Evolutionary conservation across 257 asterid species (phyloP).

Genomic region (Solanum tacnaense): DNA sequence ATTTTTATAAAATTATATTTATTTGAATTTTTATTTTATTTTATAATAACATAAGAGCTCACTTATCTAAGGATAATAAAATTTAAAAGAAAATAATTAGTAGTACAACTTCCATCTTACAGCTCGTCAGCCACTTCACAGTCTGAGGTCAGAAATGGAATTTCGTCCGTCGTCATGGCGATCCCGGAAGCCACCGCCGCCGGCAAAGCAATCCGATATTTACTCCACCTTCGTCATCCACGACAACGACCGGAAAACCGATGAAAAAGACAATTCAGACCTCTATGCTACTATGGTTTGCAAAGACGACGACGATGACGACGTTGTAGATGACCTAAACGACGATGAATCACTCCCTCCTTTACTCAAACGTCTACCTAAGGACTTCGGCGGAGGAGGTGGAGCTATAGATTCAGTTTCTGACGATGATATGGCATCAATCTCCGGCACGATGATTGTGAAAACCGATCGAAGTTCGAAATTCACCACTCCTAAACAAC

Average conservation of each 20-base stretch:
- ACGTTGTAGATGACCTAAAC: slow-evolving; percentile 15
- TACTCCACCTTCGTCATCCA: slow-evolving; percentile 52
- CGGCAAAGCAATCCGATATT: slow-evolving; percentile 40
- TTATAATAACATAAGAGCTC: background rate
- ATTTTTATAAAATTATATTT: too few species aligned
- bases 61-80: background rate
- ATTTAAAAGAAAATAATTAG: too few species aligned
- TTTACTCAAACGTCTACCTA: slow-evolving; percentile 73
- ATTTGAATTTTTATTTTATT: too few species aligned
- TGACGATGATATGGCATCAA: slow-evolving; percentile 39
- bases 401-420: slow-evolving; percentile 20
- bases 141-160: slow-evolving; percentile 29
- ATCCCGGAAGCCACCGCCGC: slow-evolving; percentile 47
- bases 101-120: background rate
- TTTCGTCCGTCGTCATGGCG: slow-evolving; percentile 54
- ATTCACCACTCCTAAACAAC: background rate
- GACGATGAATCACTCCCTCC: slow-evolving; percentile 88
- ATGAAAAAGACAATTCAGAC: slow-evolving; percentile 11
- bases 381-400: slow-evolving; percentile 72
- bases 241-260: slow-evolving; percentile 18
- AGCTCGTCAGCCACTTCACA: background rate
- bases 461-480: slow-evolving; percentile 34
- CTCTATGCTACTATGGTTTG: slow-evolving; percentile 61
- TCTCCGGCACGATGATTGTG: slow-evolving; percentile 80
- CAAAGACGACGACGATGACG: slow-evolving; percentile 33